Conservation (phyloP, 305 asterid genomes). For the Fraxinus nigra region DNA sequence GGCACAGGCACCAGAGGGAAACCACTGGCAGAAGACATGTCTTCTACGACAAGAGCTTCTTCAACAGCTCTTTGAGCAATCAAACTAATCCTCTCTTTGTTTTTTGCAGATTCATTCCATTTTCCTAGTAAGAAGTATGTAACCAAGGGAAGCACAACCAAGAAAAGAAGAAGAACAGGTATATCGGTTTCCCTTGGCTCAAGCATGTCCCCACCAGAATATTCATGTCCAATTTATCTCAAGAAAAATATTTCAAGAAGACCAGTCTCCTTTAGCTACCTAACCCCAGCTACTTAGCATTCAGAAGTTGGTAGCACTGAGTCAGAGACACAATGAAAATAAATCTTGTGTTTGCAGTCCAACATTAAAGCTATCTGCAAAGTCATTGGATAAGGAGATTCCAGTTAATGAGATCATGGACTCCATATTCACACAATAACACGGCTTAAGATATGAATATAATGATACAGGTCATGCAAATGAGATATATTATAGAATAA, state of each 20-base stretch:
- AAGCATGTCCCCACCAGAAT: conserved; percentile 77
- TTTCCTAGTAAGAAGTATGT: conserved; percentile 68
- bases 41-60: conserved; percentile 43
- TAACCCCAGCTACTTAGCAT: conserved; percentile 3
- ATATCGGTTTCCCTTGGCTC: conserved; percentile 73
- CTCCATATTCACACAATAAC: background rate
- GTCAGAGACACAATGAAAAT: background rate
- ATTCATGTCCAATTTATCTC: conserved; percentile 57
- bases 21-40: conserved; percentile 45
- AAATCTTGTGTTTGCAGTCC: background rate
- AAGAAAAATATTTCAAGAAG: conserved; percentile 25
- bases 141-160: conserved; percentile 76
- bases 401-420: background rate
- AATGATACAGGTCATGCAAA: background rate
- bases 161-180: conserved; percentile 57
- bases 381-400: background rate
- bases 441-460: background rate
- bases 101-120: conserved; percentile 63
- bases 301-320: background rate
- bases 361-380: background rate
- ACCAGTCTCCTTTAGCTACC: conserved; percentile 35
- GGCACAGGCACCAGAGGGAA: conserved; percentile 45
- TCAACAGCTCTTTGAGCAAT: conserved; percentile 56
- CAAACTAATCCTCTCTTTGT: conserved; percentile 49
- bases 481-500: background rate